These are phyloP conservation scores for Yamadazyma sp. DNA, from an alignment of 1,139 yeast genomes.

Conservation along the genomic window DNA sequence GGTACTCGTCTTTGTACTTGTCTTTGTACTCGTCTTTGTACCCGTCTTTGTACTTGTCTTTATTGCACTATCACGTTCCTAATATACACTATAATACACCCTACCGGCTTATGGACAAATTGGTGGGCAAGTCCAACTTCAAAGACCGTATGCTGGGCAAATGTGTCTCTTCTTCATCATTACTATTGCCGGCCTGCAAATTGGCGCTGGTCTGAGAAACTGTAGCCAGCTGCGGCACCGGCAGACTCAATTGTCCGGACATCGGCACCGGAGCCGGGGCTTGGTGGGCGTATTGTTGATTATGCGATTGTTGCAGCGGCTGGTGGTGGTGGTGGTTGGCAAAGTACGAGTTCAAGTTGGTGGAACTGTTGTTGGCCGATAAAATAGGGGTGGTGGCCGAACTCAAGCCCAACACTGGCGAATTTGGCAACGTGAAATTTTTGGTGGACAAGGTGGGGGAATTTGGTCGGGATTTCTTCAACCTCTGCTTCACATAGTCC, in stretches of 20 bases:
- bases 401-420: slow-evolving; percentile 53
- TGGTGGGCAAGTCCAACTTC: slow-evolving; percentile 49
- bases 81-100: neutral
- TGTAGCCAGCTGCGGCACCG: too few species aligned
- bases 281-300: neutral
- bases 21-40: too few species aligned
- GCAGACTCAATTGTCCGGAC: neutral
- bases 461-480: slow-evolving; percentile 73
- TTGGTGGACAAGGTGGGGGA: slow-evolving; percentile 41
- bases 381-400: slow-evolving; percentile 44
- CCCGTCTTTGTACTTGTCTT: too few species aligned
- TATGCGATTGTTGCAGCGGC: neutral
- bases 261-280: neutral
- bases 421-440: slow-evolving; percentile 57
- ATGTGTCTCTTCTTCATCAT: slow-evolving; percentile 13
- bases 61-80: too few species aligned
- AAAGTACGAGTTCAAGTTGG: slow-evolving; percentile 33
- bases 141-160: slow-evolving; percentile 53
- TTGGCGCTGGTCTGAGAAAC: too few species aligned
- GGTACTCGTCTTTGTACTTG: too few species aligned
- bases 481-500: slow-evolving; percentile 49
- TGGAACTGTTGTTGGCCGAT: slow-evolving; percentile 45
- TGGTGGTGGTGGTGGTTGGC: slow-evolving; percentile 6
- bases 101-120: slow-evolving; percentile 24
- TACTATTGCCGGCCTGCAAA: slow-evolving; percentile 6